Evolutionary conservation across 495 filamentous ascomycete genomes (phyloP).

Genomic region (Emericellopsis terricola): DNA sequence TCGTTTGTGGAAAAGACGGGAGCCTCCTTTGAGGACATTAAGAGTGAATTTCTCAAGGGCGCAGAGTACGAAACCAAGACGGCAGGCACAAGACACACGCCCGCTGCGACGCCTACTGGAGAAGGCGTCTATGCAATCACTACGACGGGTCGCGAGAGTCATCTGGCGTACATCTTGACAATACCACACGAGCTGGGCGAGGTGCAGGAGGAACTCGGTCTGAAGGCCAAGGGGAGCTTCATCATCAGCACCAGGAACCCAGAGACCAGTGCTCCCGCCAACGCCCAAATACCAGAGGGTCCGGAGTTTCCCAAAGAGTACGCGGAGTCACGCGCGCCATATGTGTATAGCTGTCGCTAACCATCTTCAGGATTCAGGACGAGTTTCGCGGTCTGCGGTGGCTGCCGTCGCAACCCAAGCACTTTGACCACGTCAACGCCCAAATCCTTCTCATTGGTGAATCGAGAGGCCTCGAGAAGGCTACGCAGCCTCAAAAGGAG

Average conservation of each 20-base stretch:
- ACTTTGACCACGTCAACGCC: slow-evolving; percentile 60
- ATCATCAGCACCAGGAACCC: slow-evolving; percentile 72
- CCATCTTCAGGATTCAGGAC: slow-evolving; percentile 32
- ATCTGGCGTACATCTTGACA: slow-evolving; percentile 70
- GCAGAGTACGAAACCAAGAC: slow-evolving; percentile 66
- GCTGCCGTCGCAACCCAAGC: slow-evolving; percentile 54
- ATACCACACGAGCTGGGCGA: slow-evolving; percentile 52
- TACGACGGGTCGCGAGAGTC: slow-evolving; percentile 47
- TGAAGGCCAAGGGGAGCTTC: slow-evolving; percentile 57
- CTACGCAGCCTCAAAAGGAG: slow-evolving; percentile 36
- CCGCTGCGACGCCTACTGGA: slow-evolving; percentile 55
- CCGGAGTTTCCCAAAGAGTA: slow-evolving; percentile 61
- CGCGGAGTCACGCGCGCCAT: too few relatives aligned
- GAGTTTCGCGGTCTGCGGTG: slow-evolving; percentile 62
- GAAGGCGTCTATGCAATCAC: slow-evolving; percentile 83
- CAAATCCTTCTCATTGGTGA: slow-evolving; percentile 77
- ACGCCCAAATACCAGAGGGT: slow-evolving; percentile 41
- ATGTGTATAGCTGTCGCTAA: slow-evolving; percentile 11
- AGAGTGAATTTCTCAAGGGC: slow-evolving; percentile 48
- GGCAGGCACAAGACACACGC: slow-evolving; percentile 45
- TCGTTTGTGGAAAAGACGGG: slow-evolving; percentile 69
- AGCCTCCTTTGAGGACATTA: slow-evolving; percentile 48
- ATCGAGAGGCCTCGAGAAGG: slow-evolving; percentile 42
- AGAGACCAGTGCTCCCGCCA: slow-evolving; percentile 40
- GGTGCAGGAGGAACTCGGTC: slow-evolving; percentile 60